Percentiles rank a stretch among this genome's conserved stretches.
Evolutionary conservation across 2,329 filamentous ascomycete species (phyloP).

Genomic region (Colletotrichum melonis): DNA sequence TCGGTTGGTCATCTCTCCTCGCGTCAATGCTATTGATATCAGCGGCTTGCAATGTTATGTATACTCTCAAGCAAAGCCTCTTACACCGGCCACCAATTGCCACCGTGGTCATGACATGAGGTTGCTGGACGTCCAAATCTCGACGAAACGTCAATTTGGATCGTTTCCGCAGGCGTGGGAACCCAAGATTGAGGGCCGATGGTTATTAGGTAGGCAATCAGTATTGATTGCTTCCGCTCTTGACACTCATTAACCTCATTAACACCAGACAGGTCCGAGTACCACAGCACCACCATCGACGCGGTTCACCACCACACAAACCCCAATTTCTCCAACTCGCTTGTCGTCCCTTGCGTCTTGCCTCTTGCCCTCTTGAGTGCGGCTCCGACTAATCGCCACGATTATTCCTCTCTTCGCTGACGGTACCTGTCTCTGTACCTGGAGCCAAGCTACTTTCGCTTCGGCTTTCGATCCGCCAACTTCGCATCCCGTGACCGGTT

Average conservation of each 20-base stretch:
- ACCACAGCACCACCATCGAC: conserved; percentile 3
- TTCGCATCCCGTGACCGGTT: not conserved
- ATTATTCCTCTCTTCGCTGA: not conserved
- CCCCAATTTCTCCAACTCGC: conserved; percentile 23
- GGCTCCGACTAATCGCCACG: conserved; percentile 4
- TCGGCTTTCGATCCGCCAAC: conserved; percentile 1
- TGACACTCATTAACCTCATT: conserved; percentile 9
- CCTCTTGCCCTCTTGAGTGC: not conserved
- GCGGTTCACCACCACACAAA: not conserved
- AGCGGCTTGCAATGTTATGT: not conserved
- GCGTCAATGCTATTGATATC: not conserved
- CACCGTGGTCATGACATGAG: not conserved
- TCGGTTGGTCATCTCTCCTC: not conserved
- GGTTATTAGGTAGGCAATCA: conserved; percentile 10
- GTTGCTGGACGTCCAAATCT: not conserved
- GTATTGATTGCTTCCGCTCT: not conserved
- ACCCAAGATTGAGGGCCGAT: conserved; percentile 1
- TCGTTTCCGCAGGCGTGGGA: not conserved
- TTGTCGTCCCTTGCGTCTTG: conserved; percentile 10
- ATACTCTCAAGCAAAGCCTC: not conserved
- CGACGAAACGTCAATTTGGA: conserved; percentile 2
- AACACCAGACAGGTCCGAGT: conserved; percentile 11
- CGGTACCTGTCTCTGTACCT: conserved; percentile 28
- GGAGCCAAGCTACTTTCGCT: conserved; percentile 28
- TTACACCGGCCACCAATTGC: not conserved